Base-by-base conservation (phyloP, 2,329 filamentous ascomycete genomes). In the Sporothrix curviconia region DNA sequence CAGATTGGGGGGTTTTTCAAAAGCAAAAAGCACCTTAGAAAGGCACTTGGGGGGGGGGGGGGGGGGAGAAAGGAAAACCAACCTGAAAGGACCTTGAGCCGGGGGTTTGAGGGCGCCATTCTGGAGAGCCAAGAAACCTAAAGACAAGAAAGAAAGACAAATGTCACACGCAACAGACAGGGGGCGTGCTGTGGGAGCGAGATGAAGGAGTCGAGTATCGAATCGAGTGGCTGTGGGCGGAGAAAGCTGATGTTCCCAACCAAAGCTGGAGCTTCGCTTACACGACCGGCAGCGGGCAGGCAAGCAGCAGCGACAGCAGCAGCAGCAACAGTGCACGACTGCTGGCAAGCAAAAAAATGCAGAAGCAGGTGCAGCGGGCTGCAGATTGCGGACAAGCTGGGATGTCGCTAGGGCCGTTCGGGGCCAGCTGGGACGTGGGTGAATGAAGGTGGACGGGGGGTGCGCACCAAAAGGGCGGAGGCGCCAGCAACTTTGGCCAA, bases 31-130 rank as follows among this genome's bases (percentile, higher is more conserved):
- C 22, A 36, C 11, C n/a, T 22, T 12, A 22, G 24, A 47, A 22
- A 49, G 17, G 24, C 28, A 46, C 4, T 24, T 0, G n/a, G 24
- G 36, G 11, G n/a, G 17, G 15, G n/a, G 6, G 42, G 44, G 39
- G 14, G 28, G 22, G 12, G 37, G 34, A 42, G 30, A 37, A 46
- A 28, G 42, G 14, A 17, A 61, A 67, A 78, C 80, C 72, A 73
- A 83, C 80, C 80, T 78, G 79, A 81, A 69, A 82, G 75, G 72
- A 81, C 76, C 74, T 78, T 82, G 71, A 79, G 76, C 73, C 79
- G 79, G 72, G 80, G 79, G 71, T 79, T 74, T 70, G 76, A 73
- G 71, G 80, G 79, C 73, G 79, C 79, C 80, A 83, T 83, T 69
- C 64, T 71, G 70, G 65, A 67, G 71, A 70, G 4, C 22, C 36